These are phyloP conservation scores for Pythium sp. DNA, from an alignment of 352 stramenopile genomes.

Conservation along the genomic window DNA sequence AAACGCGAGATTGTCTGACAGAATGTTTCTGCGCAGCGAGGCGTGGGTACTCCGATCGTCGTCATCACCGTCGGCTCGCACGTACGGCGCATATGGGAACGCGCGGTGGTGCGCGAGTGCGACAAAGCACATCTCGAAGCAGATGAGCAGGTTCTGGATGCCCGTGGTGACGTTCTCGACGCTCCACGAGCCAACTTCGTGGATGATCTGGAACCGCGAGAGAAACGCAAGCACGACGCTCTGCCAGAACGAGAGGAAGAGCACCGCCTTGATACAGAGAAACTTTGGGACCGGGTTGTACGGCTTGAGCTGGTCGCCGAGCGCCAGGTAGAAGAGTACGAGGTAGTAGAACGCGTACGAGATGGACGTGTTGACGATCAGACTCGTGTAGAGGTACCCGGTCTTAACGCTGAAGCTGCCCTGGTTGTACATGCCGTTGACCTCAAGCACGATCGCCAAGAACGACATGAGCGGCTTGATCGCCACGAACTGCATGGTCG, in stretches of 20 bases:
- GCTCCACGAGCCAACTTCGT: constrained; percentile 91
- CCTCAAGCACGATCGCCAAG: constrained; percentile 78
- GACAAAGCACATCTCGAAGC: constrained; percentile 98
- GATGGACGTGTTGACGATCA: constrained; percentile 95
- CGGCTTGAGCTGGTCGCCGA: constrained; percentile 86
- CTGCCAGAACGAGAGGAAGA: constrained; percentile 99
- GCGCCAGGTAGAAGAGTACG: constrained; percentile 95
- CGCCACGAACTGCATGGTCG: constrained; percentile 96
- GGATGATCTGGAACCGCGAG: constrained; percentile 86
- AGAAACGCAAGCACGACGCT: constrained; percentile 90
- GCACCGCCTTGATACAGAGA: constrained; percentile 97
- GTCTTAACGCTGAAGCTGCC: constrained; percentile 82
- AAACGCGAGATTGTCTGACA: constrained; percentile 93
- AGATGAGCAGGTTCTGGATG: constrained; percentile 98
- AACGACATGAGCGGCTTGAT: constrained; percentile 92
- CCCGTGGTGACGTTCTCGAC: constrained; percentile 95
- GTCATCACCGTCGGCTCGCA: constrained; percentile 21
- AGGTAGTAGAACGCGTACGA: constrained; percentile 97
- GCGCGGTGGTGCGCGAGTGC: constrained; percentile 95
- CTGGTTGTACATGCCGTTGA: constrained; percentile 80
- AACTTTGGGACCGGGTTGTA: constrained; percentile 98
- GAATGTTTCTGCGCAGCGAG: constrained; percentile 63
- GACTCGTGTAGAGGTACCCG: constrained; percentile 90
- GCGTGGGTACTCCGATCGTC: constrained; percentile 15
- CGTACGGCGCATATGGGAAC: constrained; percentile 91